Evolutionary conservation across 257 asterid species (phyloP).

Genomic region (Leonotis leonurus): DNA sequence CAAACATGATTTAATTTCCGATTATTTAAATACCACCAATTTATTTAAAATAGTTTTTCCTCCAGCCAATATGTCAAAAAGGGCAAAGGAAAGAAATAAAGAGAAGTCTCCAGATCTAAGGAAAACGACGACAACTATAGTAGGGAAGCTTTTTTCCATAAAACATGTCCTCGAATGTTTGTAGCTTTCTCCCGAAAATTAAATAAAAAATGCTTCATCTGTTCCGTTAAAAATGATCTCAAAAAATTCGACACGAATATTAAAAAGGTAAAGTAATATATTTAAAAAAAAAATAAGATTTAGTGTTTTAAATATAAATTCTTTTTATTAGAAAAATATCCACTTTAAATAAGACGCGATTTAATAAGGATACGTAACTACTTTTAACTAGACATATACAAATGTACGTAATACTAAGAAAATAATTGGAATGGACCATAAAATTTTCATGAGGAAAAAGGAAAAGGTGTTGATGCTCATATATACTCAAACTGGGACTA

Average conservation of each 20-base stretch:
- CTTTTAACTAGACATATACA: too few relatives aligned
- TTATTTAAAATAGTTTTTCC: neutral
- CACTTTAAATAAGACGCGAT: too few relatives aligned
- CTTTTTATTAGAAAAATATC: too few relatives aligned
- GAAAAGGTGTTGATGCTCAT: slow-evolving; percentile 10
- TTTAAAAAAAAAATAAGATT: too few relatives aligned
- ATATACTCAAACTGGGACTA: slow-evolving; percentile 23
- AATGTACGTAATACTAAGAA: neutral
- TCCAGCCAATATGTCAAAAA: too few relatives aligned
- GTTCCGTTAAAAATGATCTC: too few relatives aligned
- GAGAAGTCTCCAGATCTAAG: neutral
- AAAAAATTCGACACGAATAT: too few relatives aligned
- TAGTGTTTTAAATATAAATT: too few relatives aligned
- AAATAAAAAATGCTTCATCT: neutral
- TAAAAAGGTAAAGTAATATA: neutral
- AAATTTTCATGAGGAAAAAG: neutral
- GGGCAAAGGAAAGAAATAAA: too few relatives aligned
- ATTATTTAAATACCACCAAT: neutral
- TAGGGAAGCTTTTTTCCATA: neutral
- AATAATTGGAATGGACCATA: slow-evolving; percentile 23
- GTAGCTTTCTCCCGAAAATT: slow-evolving; percentile 6
- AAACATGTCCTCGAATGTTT: slow-evolving; percentile 12
- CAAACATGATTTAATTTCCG: neutral
- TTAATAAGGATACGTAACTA: too few relatives aligned
- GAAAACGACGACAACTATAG: neutral